Conservation (phyloP, 2,329 filamentous ascomycete genomes). For the Alternaria atra region DNA sequence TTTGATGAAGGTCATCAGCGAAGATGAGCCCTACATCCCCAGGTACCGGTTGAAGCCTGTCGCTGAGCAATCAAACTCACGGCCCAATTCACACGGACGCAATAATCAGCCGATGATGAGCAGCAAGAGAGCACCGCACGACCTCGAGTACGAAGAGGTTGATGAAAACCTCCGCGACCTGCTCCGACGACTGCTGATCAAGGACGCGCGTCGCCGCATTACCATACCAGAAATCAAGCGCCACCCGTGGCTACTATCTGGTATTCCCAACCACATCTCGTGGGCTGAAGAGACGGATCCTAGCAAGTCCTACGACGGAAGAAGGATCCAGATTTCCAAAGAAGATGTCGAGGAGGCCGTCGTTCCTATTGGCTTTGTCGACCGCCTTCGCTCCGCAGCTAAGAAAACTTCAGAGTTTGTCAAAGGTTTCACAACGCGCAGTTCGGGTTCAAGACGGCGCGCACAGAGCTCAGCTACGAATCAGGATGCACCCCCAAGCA, state of each 20-base stretch:
- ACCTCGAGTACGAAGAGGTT: slow-evolving; percentile 85
- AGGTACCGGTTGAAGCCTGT: slow-evolving; percentile 80
- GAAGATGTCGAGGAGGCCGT: slow-evolving; percentile 92
- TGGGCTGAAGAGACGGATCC: slow-evolving; percentile 98
- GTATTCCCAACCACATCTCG: slow-evolving; percentile 74
- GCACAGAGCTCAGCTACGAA: slow-evolving; percentile 63
- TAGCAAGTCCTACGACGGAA: slow-evolving; percentile 76
- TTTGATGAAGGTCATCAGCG: slow-evolving; percentile 90
- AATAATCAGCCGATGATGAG: slow-evolving; percentile 63
- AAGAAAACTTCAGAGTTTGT: slow-evolving; percentile 46
- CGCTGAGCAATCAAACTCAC: slow-evolving; percentile 56
- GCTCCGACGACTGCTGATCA: slow-evolving; percentile 79
- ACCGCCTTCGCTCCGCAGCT: slow-evolving; percentile 81
- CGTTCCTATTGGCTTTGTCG: slow-evolving; percentile 85
- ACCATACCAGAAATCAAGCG: slow-evolving; percentile 90
- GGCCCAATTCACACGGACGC: slow-evolving; percentile 57
- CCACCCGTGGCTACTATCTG: slow-evolving; percentile 88
- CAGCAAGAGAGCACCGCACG: slow-evolving; percentile 78
- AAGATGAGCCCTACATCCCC: slow-evolving; percentile 90
- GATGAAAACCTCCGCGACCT: slow-evolving; percentile 83
- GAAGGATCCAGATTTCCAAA: slow-evolving; percentile 90
- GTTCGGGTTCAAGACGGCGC: slow-evolving; percentile 60
- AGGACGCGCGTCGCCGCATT: slow-evolving; percentile 89
- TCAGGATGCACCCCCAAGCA: slow-evolving; percentile 65
- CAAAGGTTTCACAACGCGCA: slow-evolving; percentile 39